These are phyloP conservation scores for Tuber melanosporum DNA, from an alignment of 495 filamentous ascomycete species.

Conservation along the genomic window DNA sequence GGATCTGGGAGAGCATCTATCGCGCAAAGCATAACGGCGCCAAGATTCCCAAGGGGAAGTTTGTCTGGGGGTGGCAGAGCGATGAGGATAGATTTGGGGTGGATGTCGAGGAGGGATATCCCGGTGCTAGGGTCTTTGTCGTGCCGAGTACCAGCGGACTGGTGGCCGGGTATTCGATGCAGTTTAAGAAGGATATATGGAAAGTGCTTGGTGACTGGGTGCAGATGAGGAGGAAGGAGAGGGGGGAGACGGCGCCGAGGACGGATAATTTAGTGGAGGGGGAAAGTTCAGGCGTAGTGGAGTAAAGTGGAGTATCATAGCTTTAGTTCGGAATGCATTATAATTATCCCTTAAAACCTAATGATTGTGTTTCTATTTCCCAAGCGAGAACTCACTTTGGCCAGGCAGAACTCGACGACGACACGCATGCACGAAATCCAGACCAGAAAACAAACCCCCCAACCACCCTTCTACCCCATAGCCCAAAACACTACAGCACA, in stretches of 20 bases:
- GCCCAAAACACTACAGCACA: too few relatives aligned
- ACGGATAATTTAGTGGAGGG: conserved; percentile 9
- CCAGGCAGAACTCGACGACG: not conserved
- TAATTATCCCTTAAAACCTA: not conserved
- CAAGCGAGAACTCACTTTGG: not conserved
- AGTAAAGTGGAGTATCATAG: not conserved
- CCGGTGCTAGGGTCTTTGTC: conserved; percentile 76
- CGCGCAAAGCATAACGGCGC: conserved; percentile 56
- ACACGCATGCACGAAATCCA: not conserved
- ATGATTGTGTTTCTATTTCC: not conserved
- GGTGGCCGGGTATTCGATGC: conserved; percentile 61
- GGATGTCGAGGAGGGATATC: conserved; percentile 52
- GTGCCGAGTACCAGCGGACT: conserved; percentile 83
- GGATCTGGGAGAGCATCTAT: conserved; percentile 91
- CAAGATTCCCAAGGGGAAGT: conserved; percentile 59
- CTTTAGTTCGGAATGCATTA: not conserved
- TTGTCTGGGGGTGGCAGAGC: conserved; percentile 87
- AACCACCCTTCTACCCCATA: too few relatives aligned
- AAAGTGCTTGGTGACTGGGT: conserved; percentile 82
- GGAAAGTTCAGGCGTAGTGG: not conserved
- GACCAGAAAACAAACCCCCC: too few relatives aligned
- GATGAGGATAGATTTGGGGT: conserved; percentile 68
- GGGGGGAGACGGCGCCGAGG: conserved; percentile 45
- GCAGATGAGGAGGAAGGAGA: conserved; percentile 51
- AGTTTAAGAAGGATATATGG: conserved; percentile 82